Evolutionary conservation across 2,329 filamentous ascomycete genomes (phyloP).

Genomic region (Paramyrothecium sp.): DNA sequence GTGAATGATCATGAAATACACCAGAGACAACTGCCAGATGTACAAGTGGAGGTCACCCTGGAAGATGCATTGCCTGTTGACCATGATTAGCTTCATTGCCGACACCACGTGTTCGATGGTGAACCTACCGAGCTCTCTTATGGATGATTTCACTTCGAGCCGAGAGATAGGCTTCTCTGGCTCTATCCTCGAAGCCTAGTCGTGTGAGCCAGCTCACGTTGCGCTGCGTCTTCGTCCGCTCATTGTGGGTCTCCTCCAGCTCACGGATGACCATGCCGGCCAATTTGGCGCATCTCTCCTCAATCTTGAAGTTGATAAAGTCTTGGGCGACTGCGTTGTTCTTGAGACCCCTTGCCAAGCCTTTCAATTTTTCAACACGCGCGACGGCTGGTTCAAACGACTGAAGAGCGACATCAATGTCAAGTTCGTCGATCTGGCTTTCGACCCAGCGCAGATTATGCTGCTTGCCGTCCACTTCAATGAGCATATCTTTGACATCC

Average conservation of each 20-base stretch:
- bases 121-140: conserved; percentile 70
- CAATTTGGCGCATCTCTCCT: conserved; percentile 77
- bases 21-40: conserved; percentile 92
- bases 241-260: conserved; percentile 74
- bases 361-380: conserved; percentile 81
- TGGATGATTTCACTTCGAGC: conserved; percentile 77
- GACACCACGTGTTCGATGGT: background rate
- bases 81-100: background rate
- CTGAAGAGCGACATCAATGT: conserved; percentile 93
- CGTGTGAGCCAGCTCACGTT: conserved; percentile 83
- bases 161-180: conserved; percentile 81
- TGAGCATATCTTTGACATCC: conserved; percentile 80
- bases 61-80: conserved; percentile 81
- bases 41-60: conserved; percentile 90
- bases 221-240: conserved; percentile 72
- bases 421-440: conserved; percentile 89
- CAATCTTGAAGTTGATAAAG: conserved; percentile 87
- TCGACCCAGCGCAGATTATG: conserved; percentile 97
- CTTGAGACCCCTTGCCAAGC: conserved; percentile 75
- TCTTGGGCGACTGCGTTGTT: conserved; percentile 86
- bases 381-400: conserved; percentile 81
- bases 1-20: conserved; percentile 91
- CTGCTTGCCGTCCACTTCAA: conserved; percentile 95
- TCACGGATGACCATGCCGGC: conserved; percentile 75
- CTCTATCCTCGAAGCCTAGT: conserved; percentile 86